Evolutionary conservation across 192 early-diverging fungal genomes (phyloP), one percentile per base, ranked within the genome.

Genomic region (Backusella australiensis): DNA sequence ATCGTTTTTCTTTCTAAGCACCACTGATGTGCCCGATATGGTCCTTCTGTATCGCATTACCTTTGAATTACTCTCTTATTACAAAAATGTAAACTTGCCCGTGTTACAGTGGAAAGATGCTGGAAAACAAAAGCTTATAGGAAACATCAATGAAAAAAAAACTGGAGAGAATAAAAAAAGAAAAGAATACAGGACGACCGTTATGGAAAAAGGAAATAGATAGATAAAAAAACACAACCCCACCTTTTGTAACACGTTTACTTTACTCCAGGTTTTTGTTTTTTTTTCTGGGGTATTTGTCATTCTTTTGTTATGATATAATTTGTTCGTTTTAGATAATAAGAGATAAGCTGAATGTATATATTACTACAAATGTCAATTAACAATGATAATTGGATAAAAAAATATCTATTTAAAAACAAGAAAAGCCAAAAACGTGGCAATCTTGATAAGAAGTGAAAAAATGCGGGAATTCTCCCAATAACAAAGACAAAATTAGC

Each of bases 191-290:
- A 63, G 26, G 9, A 12, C 7, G 56, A 63, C 11, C 8, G 14
- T 49, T 7, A 29, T 63, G 12, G 56, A 63, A 63, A 63, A 63
- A 63, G 56, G 56, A 63, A 63, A 63, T 29, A 63, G 56, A 63
- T 26, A 14, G 23, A 29, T 12, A 63, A 63, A 63, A 59, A 63
- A 63, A 63, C 56, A 63, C 26, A 63, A 29, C 56, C 56, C 56
- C 56, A 63, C 56, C 26, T 63, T 63, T 63, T 63, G 56, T 63
- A 63, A 63, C 26, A 63, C 56, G 6, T 26, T 29, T 9, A 9
- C 26, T 63, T 26, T 63, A 23, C 56, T 63, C 56, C 56, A 63
- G 56, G 56, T 63, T 63, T 63, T 59, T 26, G 23, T 59, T 59
- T 44, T 44, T 44, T 44, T 49, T 49, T 49, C 46, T 49, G 46